Base-by-base conservation (phyloP, 2,329 filamentous ascomycete genomes). In the Neocatenulostroma microsporum region DNA sequence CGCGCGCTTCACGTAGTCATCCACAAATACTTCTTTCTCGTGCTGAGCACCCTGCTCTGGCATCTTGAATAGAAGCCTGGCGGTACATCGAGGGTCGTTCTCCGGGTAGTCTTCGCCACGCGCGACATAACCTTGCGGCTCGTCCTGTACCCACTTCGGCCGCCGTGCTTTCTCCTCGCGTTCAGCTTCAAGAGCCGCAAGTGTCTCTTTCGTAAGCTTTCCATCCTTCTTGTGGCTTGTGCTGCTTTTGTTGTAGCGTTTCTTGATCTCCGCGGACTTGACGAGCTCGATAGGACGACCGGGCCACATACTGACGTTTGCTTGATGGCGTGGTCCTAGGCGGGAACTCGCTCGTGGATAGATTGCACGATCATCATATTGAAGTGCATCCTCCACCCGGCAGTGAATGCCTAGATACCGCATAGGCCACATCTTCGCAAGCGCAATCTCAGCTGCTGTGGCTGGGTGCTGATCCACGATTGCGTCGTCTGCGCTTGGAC, bases 401-500 rank as follows among this genome's bases (percentile, higher is more conserved):
- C 88, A 95, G 63, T 98, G 91, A 49, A 94, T 87, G 24, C 91
- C 91, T 5, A 98, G 68, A 60, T 98, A 98, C 42, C 91, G 78
- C 67, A 91, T 96, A 2, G 87, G 88, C 91, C 91, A 98, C 54
- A 95, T 76, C 53, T 86, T 91, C 21, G 89, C 87, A 50, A 95
- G 83, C 40, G 91, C 85, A 40, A 89, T 82, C 58, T 96, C 89
- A 55, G 94, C 87, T 39, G 82, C 76, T 0, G 88, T 95, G 8
- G 71, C 75, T 21, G 73, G 70, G 41, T 73, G 70, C 36, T 78
- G 73, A 26, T 74, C 69, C 29, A 76, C 65, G 12, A 64, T 62
- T 10, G 14, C 20, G 11, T 68, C 73, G 7, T 61, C 60, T 23
- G 59, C 63, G 34, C 46, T 60, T 5, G 66, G 64, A 39, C 61